Percentiles rank a stretch among this genome's conserved stretches.
Evolutionary conservation across 1,284 basidiomycete genomes (phyloP).

Genomic region (Erythrobasidium hasegawianum): DNA sequence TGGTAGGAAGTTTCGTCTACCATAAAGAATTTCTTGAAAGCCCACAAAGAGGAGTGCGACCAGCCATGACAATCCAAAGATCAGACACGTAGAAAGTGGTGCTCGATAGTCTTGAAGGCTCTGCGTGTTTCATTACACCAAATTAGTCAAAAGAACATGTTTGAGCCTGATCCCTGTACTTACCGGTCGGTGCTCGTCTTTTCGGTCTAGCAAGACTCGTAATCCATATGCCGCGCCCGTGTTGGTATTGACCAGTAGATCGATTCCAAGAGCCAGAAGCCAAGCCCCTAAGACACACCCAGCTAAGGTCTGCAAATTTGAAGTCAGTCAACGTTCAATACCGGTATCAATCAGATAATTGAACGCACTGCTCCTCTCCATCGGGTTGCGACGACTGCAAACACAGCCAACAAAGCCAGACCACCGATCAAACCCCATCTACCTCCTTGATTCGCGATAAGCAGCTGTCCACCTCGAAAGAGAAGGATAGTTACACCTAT

Average conservation of each 20-base stretch:
- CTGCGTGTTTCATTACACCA: background rate
- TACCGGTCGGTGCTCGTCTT: slow-evolving; percentile 8
- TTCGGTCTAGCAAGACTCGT: slow-evolving; percentile 16
- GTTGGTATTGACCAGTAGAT: slow-evolving; percentile 23
- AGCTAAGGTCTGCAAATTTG: slow-evolving; percentile 13
- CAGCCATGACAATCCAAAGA: slow-evolving; percentile 22
- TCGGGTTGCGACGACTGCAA: slow-evolving; percentile 16
- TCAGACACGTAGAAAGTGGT: slow-evolving; percentile 18
- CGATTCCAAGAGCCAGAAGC: slow-evolving; percentile 32
- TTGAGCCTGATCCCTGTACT: background rate
- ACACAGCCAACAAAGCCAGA: background rate
- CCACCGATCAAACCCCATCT: slow-evolving; percentile 9
- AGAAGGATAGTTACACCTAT: slow-evolving; percentile 20
- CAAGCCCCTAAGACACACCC: slow-evolving; percentile 13
- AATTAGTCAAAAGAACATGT: no score
- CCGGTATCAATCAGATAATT: no score
- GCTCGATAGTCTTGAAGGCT: slow-evolving; percentile 3
- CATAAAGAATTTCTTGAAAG: slow-evolving; percentile 11
- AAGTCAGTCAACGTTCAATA: no score
- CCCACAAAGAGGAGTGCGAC: slow-evolving; percentile 2
- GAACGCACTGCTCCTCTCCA: slow-evolving; percentile 20
- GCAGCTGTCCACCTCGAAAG: slow-evolving; percentile 10
- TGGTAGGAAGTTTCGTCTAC: slow-evolving; percentile 13
- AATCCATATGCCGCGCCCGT: slow-evolving; percentile 9
- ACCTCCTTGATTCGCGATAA: slow-evolving; percentile 11